Evolutionary conservation across 306 rosid genomes (phyloP).

Genomic region (Potentilla sterilis): DNA sequence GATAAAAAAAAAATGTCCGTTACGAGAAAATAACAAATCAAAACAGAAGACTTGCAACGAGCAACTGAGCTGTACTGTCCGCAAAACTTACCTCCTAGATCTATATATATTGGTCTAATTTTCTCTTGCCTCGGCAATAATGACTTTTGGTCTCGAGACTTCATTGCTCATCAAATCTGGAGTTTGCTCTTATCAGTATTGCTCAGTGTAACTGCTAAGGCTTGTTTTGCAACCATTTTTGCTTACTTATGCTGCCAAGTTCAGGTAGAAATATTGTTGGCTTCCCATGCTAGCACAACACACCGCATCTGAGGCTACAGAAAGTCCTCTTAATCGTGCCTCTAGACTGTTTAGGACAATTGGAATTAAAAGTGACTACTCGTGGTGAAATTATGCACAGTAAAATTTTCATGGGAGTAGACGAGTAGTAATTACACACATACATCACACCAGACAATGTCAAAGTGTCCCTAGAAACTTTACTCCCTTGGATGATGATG

Average conservation of each 20-base stretch:
- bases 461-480: not conserved
- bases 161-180: too few relatives aligned
- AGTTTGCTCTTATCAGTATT: too few relatives aligned
- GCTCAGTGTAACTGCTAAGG: too few relatives aligned
- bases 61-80: not conserved
- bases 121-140: too few relatives aligned
- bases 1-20: too few relatives aligned
- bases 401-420: not conserved
- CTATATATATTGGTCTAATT: not conserved
- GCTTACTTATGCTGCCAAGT: too few relatives aligned
- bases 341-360: not conserved
- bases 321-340: too few relatives aligned
- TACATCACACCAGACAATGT: not conserved
- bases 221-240: too few relatives aligned
- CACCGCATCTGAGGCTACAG: too few relatives aligned
- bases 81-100: not conserved
- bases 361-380: not conserved
- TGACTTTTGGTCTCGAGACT: too few relatives aligned
- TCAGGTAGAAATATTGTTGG: too few relatives aligned
- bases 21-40: not conserved
- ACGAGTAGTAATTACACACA: not conserved
- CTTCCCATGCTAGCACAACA: too few relatives aligned
- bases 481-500: not conserved
- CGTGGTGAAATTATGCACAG: not conserved
- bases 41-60: not conserved